phyloP scores from a whole-genome alignment of 331 rosid genomes.

The Ulmus americana region DNA sequence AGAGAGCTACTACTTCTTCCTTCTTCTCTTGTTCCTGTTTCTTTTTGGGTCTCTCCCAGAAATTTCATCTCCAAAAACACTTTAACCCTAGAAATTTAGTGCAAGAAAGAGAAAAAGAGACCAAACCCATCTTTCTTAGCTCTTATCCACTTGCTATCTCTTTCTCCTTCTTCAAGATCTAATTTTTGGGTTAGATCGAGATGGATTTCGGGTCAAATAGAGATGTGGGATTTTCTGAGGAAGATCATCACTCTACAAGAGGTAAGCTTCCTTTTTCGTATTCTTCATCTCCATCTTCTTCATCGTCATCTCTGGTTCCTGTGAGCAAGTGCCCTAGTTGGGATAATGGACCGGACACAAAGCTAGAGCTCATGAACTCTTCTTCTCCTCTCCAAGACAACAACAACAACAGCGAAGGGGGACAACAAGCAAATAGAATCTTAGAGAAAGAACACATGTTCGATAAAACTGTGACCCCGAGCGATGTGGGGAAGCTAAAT shows the following conservation, averaged over 20 bases:
- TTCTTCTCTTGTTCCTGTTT: too few relatives aligned
- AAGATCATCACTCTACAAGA: slow-evolving; percentile 4
- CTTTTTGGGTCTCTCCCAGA: too few relatives aligned
- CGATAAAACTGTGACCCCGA: slow-evolving; percentile 49
- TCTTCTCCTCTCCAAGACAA: not conserved
- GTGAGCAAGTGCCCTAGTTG: not conserved
- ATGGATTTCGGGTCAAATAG: slow-evolving; percentile 26
- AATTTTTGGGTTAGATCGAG: not conserved
- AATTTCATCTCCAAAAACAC: too few relatives aligned
- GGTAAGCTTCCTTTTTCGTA: slow-evolving; percentile 14
- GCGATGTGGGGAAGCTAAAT: slow-evolving; percentile 48
- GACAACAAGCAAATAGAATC: not conserved
- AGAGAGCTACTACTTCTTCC: too few relatives aligned
- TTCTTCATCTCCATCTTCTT: slow-evolving; percentile 11
- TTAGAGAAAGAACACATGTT: slow-evolving; percentile 44
- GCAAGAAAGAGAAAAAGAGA: slow-evolving; percentile 7
- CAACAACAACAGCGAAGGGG: not conserved
- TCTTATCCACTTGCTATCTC: not conserved
- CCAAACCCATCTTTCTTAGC: not conserved
- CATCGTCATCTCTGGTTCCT: slow-evolving; percentile 6
- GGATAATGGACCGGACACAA: slow-evolving; percentile 17
- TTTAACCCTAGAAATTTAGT: too few relatives aligned
- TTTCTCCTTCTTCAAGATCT: not conserved
- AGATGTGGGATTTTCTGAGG: slow-evolving; percentile 14
- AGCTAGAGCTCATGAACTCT: slow-evolving; percentile 28